Evolutionary conservation across 305 asterid genomes (phyloP).

Genomic region (Fraxinus xanthoxyloides): DNA sequence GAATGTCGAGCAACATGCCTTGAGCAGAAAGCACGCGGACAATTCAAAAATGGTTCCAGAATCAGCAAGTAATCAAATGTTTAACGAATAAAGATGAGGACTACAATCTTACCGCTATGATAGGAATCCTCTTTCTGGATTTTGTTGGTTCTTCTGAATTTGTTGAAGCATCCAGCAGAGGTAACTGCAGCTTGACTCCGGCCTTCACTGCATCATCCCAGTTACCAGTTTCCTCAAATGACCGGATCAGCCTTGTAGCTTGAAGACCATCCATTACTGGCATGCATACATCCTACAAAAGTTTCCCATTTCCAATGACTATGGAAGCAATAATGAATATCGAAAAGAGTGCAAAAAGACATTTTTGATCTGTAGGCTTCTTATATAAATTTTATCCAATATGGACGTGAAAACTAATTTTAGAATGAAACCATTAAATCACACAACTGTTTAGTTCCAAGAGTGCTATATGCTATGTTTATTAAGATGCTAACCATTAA

Average conservation of each 20-base stretch:
- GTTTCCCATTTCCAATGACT: not conserved
- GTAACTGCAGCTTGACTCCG: conserved; percentile 53
- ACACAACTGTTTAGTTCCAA: not conserved
- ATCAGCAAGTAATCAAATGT: not conserved
- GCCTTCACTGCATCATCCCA: conserved; percentile 84
- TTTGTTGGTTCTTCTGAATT: conserved; percentile 21
- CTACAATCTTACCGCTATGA: conserved; percentile 60
- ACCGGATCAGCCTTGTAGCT: conserved; percentile 79
- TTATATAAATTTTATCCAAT: not conserved
- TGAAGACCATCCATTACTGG: conserved; percentile 93
- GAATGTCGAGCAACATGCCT: not conserved
- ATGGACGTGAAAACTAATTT: not conserved
- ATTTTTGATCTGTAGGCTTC: not conserved
- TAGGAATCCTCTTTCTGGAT: conserved; percentile 53
- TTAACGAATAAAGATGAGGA: not conserved
- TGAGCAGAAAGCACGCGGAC: not conserved
- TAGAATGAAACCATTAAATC: not conserved
- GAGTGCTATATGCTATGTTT: not conserved
- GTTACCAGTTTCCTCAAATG: conserved; percentile 81
- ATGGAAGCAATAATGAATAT: not conserved
- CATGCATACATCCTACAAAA: conserved; percentile 86
- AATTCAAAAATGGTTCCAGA: not conserved
- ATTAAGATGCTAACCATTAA: not conserved
- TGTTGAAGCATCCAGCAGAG: conserved; percentile 33
- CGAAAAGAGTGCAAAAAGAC: not conserved